Conservation (phyloP, 1,139 yeast species). For the Hemisphaericaspora xylanilytica region DNA sequence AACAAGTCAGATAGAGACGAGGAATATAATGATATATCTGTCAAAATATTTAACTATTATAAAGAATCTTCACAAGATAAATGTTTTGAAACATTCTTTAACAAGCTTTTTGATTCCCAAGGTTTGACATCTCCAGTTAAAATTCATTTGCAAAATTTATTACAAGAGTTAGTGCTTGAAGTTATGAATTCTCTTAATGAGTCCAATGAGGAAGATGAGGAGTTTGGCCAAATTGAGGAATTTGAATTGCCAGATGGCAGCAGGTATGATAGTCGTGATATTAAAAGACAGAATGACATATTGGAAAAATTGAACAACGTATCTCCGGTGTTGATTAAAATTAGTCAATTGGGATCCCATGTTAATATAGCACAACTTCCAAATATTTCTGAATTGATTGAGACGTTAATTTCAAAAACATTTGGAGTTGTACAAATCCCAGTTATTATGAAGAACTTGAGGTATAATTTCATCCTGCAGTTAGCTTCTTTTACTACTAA, state of each 20-base stretch:
- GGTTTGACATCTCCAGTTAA: conserved; percentile 24
- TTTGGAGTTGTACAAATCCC: conserved; percentile 21
- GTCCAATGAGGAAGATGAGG: conserved; percentile 11
- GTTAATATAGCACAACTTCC: conserved; percentile 15
- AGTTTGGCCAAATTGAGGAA: conserved; percentile 4
- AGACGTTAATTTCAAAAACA: conserved; percentile 16
- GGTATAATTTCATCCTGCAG: conserved; percentile 20
- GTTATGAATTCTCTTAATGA: conserved; percentile 5
- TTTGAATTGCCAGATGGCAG: conserved; percentile 5
- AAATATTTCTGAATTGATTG: conserved; percentile 10
- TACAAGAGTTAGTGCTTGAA: conserved; percentile 19
- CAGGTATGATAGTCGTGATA: conserved; percentile 9
- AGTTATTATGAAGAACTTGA: conserved; percentile 20
- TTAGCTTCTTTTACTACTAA: conserved; percentile 16
- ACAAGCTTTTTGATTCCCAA: conserved; percentile 8
- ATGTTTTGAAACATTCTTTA: conserved; percentile 19
- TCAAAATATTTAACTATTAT: conserved; percentile 25
- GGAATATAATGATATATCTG: conserved; percentile 27
- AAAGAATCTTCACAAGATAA: conserved; percentile 15
- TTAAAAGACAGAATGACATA: conserved; percentile 18
- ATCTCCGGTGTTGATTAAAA: conserved; percentile 23
- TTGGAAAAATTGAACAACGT: conserved; percentile 17
- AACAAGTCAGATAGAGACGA: conserved; percentile 24
- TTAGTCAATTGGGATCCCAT: conserved; percentile 28
- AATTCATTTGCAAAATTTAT: conserved; percentile 23